Percentiles rank a stretch among this genome's conserved stretches.
These are phyloP conservation scores for Linum trigynum DNA, from an alignment of 345 rosid genomes.

Conservation along the genomic window DNA sequence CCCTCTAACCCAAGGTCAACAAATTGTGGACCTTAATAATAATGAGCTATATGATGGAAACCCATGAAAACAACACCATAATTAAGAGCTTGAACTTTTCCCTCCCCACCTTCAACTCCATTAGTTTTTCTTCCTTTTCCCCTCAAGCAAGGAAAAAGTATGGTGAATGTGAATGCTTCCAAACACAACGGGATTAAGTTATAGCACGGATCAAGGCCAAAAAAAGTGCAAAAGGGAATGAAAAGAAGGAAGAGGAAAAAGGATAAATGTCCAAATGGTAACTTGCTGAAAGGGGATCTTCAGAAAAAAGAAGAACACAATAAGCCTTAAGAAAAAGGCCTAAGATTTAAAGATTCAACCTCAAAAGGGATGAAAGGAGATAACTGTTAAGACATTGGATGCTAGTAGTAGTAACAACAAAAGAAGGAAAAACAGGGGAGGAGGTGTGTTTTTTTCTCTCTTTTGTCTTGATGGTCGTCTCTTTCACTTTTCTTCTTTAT, in stretches of 20 bases:
- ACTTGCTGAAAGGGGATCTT: slow-evolving; percentile 8
- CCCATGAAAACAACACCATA: too few relatives aligned
- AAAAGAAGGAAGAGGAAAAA: neutral
- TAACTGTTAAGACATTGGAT: slow-evolving; percentile 30
- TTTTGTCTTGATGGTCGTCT: neutral
- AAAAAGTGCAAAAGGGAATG: neutral
- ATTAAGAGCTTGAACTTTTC: too few relatives aligned
- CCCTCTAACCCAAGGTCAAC: slow-evolving; percentile 21
- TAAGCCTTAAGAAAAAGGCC: neutral
- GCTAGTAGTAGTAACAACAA: slow-evolving; percentile 9
- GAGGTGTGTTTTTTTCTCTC: slow-evolving; percentile 33
- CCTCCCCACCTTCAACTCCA: neutral
- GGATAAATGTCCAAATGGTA: neutral
- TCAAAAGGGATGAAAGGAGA: slow-evolving; percentile 63
- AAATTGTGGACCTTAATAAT: neutral
- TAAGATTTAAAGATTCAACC: slow-evolving; percentile 17
- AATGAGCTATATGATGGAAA: slow-evolving; percentile 2
- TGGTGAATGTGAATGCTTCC: neutral
- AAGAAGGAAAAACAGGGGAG: slow-evolving; percentile 27
- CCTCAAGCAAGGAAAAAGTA: neutral
- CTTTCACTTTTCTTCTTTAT: too few relatives aligned
- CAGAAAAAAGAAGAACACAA: slow-evolving; percentile 7
- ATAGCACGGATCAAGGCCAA: neutral
- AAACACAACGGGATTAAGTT: neutral
- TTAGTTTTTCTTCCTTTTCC: neutral